These are phyloP conservation scores for Globisporangium iwayamae DNA, from an alignment of 352 stramenopile genomes.

Conservation along the genomic window DNA sequence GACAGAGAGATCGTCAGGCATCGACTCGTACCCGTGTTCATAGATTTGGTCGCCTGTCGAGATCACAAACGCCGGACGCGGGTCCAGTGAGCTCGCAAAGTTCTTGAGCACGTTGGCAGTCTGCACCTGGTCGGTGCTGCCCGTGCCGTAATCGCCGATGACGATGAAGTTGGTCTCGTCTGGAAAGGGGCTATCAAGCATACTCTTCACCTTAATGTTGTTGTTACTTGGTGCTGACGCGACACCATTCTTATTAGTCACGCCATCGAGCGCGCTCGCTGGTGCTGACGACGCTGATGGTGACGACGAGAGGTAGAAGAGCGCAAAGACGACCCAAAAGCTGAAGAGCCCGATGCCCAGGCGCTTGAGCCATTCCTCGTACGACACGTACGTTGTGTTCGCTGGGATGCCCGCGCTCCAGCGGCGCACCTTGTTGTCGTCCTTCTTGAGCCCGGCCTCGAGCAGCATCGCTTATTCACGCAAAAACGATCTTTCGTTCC, in stretches of 20 bases:
- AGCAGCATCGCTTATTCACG: slow-evolving; percentile 35
- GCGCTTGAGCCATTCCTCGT: slow-evolving; percentile 63
- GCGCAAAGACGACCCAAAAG: slow-evolving; percentile 58
- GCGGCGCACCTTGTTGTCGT: slow-evolving; percentile 41
- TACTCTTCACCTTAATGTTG: slow-evolving; percentile 10
- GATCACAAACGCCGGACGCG: slow-evolving; percentile 68
- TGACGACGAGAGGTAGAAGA: slow-evolving; percentile 32
- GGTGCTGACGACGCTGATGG: not conserved
- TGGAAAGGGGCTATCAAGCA: slow-evolving; percentile 44
- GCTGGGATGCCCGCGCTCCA: slow-evolving; percentile 17
- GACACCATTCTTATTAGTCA: not conserved
- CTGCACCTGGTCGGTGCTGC: slow-evolving; percentile 50
- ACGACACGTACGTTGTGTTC: slow-evolving; percentile 26
- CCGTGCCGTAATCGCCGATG: slow-evolving; percentile 81
- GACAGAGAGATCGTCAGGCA: not conserved
- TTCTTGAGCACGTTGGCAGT: slow-evolving; percentile 62
- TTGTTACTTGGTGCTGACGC: not conserved
- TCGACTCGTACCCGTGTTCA: slow-evolving; percentile 54
- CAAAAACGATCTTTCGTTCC: not conserved
- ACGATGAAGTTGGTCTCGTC: slow-evolving; percentile 71
- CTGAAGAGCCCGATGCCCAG: slow-evolving; percentile 46
- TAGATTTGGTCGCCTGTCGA: slow-evolving; percentile 87
- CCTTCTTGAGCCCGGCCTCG: slow-evolving; percentile 53
- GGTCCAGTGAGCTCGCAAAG: slow-evolving; percentile 51
- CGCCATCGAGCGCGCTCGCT: not conserved